Evolutionary conservation across 2,329 filamentous ascomycete species (phyloP), one percentile per base, ranked within the genome.

Genomic region (Westerdykella aurantiaca): DNA sequence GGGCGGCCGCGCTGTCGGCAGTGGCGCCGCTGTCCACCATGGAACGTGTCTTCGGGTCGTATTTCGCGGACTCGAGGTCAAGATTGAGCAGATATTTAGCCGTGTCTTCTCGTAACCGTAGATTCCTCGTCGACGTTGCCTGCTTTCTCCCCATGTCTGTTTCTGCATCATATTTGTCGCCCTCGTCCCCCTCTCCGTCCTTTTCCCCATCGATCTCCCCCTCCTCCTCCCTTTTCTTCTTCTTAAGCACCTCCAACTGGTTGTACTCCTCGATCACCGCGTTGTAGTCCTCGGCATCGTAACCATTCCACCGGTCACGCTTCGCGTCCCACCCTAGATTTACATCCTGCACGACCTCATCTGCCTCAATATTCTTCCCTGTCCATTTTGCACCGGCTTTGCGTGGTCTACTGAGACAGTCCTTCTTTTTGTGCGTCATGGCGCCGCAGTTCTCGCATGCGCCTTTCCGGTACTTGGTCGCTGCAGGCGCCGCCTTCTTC

Each of bases 401-500:
- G 46, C 93, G 81, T 23, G 90, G 93, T 42, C 93, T 80, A 60
- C 85, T 88, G 40, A 98, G 71, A 63, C 93, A 98, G 62, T 97
- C 91, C 64, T 95, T 95, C 41, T 82, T 85, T 71, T 95, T 95
- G 71, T 98, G 93, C 52, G 87, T 89, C 86, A 97, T 94, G 45
- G 89, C 85, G 59, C 93, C 93, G 72, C 93, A 98, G 71, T 98
- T 98, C 70, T 97, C 91, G 72, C 93, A 98, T 42, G 93, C 91
- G 62, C 94, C 93, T 73, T 97, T 98, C 53, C 94, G 87, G 66
- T 87, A 98, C 64, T 96, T 98, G 53, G 93, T 98, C 40, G 91
- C 89, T 1, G 89, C 89, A 4, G 88, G 88, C 0, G 87, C 89
- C 10, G 80, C 71, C 64, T 88, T 91, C 70, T 86, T 85, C 41